Percentiles rank a stretch among this genome's conserved stretches.
Conservation (phyloP, 805 yeast genomes). For the Schwanniomyces yamadae region DNA sequence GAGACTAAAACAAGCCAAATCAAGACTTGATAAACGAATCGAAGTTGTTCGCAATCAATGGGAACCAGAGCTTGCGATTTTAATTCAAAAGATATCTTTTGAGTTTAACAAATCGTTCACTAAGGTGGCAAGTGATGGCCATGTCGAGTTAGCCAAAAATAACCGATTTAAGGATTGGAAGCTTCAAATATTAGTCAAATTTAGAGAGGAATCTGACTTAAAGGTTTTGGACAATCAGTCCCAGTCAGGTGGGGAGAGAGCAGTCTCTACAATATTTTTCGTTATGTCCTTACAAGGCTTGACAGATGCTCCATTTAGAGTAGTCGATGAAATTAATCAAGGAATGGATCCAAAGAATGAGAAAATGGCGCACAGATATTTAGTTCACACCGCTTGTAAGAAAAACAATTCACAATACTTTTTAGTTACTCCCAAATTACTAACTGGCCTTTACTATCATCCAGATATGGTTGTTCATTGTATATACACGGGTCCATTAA, state of each 20-base stretch:
- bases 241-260: slow-evolving; percentile 97
- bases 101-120: slow-evolving; percentile 68
- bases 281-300: slow-evolving; percentile 87
- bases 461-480: slow-evolving; percentile 82
- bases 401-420: slow-evolving; percentile 73
- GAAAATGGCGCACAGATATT: slow-evolving; percentile 75
- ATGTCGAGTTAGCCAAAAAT: slow-evolving; percentile 57
- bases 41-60: slow-evolving; percentile 44
- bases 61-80: slow-evolving; percentile 58
- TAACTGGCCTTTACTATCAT: slow-evolving; percentile 75
- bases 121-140: slow-evolving; percentile 85
- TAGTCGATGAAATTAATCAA: slow-evolving; percentile 97
- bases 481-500: slow-evolving; percentile 49
- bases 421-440: slow-evolving; percentile 86
- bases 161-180: slow-evolving; percentile 73
- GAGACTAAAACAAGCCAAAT: slow-evolving; percentile 19
- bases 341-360: slow-evolving; percentile 98
- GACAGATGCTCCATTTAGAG: slow-evolving; percentile 86
- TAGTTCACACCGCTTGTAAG: slow-evolving; percentile 79
- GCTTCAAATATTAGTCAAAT: slow-evolving; percentile 78
- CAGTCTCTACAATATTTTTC: slow-evolving; percentile 89
- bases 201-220: slow-evolving; percentile 72
- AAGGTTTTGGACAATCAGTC: slow-evolving; percentile 77
- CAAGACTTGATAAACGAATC: slow-evolving; percentile 35
- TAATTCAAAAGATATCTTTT: slow-evolving; percentile 56